A percentile compares a stretch with the other conserved stretches of the same genome.
Conservation (phyloP, 2,329 filamentous ascomycete species). For the Cytospora piceicola region DNA sequence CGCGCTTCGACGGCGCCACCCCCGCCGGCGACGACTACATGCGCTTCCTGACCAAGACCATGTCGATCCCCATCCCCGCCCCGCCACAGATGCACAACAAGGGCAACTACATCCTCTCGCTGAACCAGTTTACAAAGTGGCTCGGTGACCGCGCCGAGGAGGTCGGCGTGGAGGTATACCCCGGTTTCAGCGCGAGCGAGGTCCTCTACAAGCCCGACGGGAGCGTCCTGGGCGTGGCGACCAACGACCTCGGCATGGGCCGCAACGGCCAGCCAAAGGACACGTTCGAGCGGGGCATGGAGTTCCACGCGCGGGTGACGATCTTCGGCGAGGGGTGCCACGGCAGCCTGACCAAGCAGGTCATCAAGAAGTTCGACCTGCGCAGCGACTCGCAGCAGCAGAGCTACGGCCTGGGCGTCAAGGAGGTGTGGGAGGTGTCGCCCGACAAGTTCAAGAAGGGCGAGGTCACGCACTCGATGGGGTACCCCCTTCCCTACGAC, state of each 20-base stretch:
- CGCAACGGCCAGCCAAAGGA: conserved; percentile 85
- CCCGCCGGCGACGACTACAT: conserved; percentile 84
- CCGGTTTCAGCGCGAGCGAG: conserved; percentile 93
- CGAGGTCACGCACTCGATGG: conserved; percentile 85
- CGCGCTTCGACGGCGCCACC: conserved; percentile 84
- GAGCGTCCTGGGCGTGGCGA: conserved; percentile 90
- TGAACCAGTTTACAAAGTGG: conserved; percentile 97
- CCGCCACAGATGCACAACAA: conserved; percentile 98
- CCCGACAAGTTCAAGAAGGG: conserved; percentile 91
- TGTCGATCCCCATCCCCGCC: conserved; percentile 77
- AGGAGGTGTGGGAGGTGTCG: conserved; percentile 96
- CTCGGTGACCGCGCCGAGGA: conserved; percentile 96
- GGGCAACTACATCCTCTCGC: conserved; percentile 94
- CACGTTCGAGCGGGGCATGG: conserved; percentile 94
- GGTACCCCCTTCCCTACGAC: conserved; percentile 84
- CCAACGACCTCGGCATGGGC: conserved; percentile 87
- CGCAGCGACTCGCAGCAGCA: conserved; percentile 88
- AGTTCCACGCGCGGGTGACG: conserved; percentile 91
- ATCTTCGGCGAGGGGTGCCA: conserved; percentile 95
- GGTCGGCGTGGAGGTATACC: conserved; percentile 92
- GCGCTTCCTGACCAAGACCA: conserved; percentile 87
- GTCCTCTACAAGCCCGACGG: conserved; percentile 86
- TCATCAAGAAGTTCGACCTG: conserved; percentile 92
- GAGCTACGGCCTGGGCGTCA: conserved; percentile 92
- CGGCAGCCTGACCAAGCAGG: conserved; percentile 91